Evolutionary conservation across 345 rosid genomes (phyloP), one percentile per base, ranked within the genome.

Genomic region (Arabis alpina): DNA sequence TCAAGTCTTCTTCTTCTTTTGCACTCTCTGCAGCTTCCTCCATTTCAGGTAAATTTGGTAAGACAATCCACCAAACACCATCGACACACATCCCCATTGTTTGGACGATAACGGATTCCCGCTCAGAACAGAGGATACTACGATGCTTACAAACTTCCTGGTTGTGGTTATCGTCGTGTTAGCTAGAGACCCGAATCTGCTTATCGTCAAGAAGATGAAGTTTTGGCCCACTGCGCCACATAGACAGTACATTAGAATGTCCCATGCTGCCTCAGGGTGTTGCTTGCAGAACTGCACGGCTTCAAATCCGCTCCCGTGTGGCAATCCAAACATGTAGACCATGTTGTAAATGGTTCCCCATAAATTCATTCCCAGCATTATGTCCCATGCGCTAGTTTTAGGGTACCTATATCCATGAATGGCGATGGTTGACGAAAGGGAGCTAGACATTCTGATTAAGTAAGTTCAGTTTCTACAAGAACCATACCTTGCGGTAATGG

Each of bases 161-260:
- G 99, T 91, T 12, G 99, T 94, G 72, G 99, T 91, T 50, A 94
- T 89, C 62, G 99, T 94, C 28, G 99, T 88, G 86, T 89, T 91
- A 32, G 99, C 91, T 7, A 94, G 86, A 43, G 99, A 94, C 15
- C 99, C 99, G 15, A 94, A 91, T 73, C 87, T 82, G 87, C 96
- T 89, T 36, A 94, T 91, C 32, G 99, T 94, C 66, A 94, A 80
- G 74, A 94, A 94, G 57, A 94, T 94, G 82, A 94, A 94, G 77
- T 94, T 94, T 80, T 94, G 99, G 32, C 99, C 97, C 25, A 94
- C 92, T 14, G 99, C 95, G 0, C 99, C 97, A 13, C 99, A 89
- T 7, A 94, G 90, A 80, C 99, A 94, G 75, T 82, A 94, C 78
- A 83, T 81, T n/a, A 91, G 69, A 51, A 94, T 89, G 87, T 91